phyloP scores from a whole-genome alignment of 75 land plant species.

The Cryptomeria japonica region DNA sequence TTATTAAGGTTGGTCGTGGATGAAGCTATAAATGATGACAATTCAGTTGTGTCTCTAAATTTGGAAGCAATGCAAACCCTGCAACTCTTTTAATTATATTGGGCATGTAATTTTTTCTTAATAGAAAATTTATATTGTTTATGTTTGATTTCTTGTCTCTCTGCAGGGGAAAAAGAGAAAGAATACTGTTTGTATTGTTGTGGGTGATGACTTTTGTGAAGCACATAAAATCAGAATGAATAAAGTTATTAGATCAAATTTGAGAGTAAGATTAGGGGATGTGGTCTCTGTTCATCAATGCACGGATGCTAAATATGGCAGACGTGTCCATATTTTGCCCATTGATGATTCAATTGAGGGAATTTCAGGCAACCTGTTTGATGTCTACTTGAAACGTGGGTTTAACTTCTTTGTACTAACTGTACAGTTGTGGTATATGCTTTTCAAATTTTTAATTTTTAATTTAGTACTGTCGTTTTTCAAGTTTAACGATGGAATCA shows the following conservation, averaged over 20 bases:
- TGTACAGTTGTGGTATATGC: background rate
- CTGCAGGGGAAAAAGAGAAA: slow-evolving; percentile 82
- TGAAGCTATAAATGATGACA: slow-evolving; percentile 64
- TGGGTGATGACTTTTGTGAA: slow-evolving; percentile 83
- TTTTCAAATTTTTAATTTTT: background rate
- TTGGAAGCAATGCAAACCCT: slow-evolving; percentile 57
- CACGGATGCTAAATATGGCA: slow-evolving; percentile 84
- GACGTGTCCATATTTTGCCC: slow-evolving; percentile 78
- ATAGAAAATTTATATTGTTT: slow-evolving; percentile 7
- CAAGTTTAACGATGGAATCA: background rate
- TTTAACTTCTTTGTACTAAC: background rate
- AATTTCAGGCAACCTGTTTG: slow-evolving; percentile 77
- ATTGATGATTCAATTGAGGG: slow-evolving; percentile 82
- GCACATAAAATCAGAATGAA: slow-evolving; percentile 90
- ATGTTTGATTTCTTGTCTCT: background rate
- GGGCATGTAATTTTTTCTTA: background rate
- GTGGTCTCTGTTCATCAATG: slow-evolving; percentile 89
- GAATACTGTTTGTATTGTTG: slow-evolving; percentile 83
- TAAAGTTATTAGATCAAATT: slow-evolving; percentile 76
- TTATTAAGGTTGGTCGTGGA: slow-evolving; percentile 58
- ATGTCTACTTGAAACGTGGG: slow-evolving; percentile 77
- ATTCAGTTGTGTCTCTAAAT: slow-evolving; percentile 52
- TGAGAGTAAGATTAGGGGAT: slow-evolving; percentile 83
- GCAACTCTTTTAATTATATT: slow-evolving; percentile 45
- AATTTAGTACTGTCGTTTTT: background rate